Evolutionary conservation across 306 rosid genomes (phyloP), one percentile per base, ranked within the genome.

Genomic region (Pachyrhizus erosus): DNA sequence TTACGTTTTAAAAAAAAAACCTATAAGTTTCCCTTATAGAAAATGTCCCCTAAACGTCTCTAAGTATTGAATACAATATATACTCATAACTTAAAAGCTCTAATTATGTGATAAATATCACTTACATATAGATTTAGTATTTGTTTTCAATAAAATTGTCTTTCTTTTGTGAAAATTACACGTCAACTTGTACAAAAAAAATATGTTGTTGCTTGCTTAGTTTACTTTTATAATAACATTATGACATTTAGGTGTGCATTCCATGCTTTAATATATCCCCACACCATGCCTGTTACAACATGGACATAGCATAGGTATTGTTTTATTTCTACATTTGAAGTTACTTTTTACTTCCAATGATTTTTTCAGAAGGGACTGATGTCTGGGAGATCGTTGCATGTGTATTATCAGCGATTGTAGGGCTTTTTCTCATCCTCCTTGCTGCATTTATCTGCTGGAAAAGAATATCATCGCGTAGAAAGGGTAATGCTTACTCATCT

Each of bases 381-480:
- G 6, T 46, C 14, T 69, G 88, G 88, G 11, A 70, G 61, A 69
- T 77, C 69, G 26, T 83, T 54, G 86, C 74, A 27, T 70, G 73
- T 58, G 40, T 74, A 34, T n/a, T 78, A 18, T 58, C 87, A 2
- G 84, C 77, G 70, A 18, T 82, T 45, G 61, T 49, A 9, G 6
- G 73, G 49, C 2, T 69, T 39, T 48, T 88, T 65, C 18, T 92
- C 70, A 58, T 84, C 62, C 4, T 85, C 23, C 73, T 80, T 57
- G 80, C 77, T 61, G 74, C 39, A 84, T 20, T 46, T 75, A 31
- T 85, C 27, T 81, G 84, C 68, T 71, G 76, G 55, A 81, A 69
- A 75, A 83, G 61, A 82, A 13, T 23, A 29, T 65, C 61, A 55
- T 37, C 23, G 24, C 60, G 1, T 7, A 77, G 49, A 65, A 70